Percentiles rank a stretch among this genome's conserved stretches.
These are phyloP conservation scores for Lactarius psammicola DNA, from an alignment of 768 basidiomycete genomes.

Conservation along the genomic window DNA sequence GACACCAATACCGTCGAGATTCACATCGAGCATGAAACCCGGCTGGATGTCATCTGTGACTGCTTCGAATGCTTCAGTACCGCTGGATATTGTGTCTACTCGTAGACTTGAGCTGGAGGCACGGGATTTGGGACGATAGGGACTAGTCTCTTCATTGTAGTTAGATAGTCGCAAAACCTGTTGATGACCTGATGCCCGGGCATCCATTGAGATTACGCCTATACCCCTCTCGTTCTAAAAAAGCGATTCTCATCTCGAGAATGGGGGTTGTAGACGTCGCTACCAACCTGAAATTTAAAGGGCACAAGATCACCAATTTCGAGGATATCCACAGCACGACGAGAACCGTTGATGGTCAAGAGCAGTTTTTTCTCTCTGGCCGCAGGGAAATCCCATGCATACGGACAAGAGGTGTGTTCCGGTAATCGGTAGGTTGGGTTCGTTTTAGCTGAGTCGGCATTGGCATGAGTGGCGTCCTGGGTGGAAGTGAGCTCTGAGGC, in stretches of 20 bases:
- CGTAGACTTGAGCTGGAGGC: conserved; percentile 50
- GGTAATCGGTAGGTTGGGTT: conserved; percentile 54
- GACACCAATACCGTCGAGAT: conserved; percentile 87
- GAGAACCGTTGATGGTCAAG: conserved; percentile 58
- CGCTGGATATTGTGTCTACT: conserved; percentile 69
- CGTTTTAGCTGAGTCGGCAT: conserved; percentile 45
- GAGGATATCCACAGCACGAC: conserved; percentile 81
- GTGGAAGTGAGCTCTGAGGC: conserved; percentile 6
- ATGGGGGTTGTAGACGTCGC: neutral
- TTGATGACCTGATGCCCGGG: conserved; percentile 82
- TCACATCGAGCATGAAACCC: conserved; percentile 63
- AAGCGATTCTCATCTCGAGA: neutral
- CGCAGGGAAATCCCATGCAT: conserved; percentile 95
- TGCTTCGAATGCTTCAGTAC: conserved; percentile 79
- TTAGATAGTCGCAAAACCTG: conserved; percentile 86
- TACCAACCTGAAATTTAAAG: conserved; percentile 75
- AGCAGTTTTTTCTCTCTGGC: conserved; percentile 75
- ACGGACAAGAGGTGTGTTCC: conserved; percentile 55
- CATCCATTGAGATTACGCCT: conserved; percentile 82
- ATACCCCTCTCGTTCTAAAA: conserved; percentile 52
- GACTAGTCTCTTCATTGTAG: conserved; percentile 79
- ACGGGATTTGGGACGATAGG: conserved; percentile 78
- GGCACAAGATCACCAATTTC: conserved; percentile 93
- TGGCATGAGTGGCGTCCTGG: conserved; percentile 40
- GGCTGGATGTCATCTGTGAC: conserved; percentile 71